Evolutionary conservation across 768 basidiomycete species (phyloP).

Genomic region (Xerocomellus chrysenteron): DNA sequence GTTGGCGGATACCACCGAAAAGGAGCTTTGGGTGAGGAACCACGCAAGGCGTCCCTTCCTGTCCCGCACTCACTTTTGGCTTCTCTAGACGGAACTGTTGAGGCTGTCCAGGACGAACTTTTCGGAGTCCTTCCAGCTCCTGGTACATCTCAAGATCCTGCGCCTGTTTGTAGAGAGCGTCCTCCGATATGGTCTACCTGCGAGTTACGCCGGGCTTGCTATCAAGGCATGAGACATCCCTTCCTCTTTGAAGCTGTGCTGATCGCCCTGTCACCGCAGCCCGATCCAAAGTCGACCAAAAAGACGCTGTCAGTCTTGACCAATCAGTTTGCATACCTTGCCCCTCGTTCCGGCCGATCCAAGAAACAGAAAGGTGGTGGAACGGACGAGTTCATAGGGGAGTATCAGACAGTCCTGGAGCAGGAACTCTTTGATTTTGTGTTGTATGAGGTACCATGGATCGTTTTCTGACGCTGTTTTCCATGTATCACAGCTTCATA

Average conservation of each 20-base stretch:
- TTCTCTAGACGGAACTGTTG: slow-evolving; percentile 79
- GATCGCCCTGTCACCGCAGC: slow-evolving; percentile 44
- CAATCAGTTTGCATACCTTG: slow-evolving; percentile 77
- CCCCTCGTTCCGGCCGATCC: slow-evolving; percentile 58
- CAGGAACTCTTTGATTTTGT: slow-evolving; percentile 97
- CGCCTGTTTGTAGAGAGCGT: slow-evolving; percentile 94
- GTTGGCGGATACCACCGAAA: slow-evolving; percentile 81
- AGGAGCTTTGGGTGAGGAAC: slow-evolving; percentile 89
- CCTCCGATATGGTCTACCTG: slow-evolving; percentile 91
- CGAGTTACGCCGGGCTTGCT: slow-evolving; percentile 79
- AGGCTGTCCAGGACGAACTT: slow-evolving; percentile 92
- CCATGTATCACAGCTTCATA: neutral
- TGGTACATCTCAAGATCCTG: slow-evolving; percentile 90
- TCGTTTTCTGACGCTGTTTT: slow-evolving; percentile 50
- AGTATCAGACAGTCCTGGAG: slow-evolving; percentile 91
- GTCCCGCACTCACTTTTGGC: neutral
- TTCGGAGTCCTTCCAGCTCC: slow-evolving; percentile 91
- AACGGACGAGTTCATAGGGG: slow-evolving; percentile 77
- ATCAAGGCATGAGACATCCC: slow-evolving; percentile 58
- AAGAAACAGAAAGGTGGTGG: slow-evolving; percentile 35
- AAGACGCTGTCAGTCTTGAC: slow-evolving; percentile 74
- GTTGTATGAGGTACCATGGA: slow-evolving; percentile 90
- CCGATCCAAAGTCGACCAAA: slow-evolving; percentile 81
- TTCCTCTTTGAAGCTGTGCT: neutral
- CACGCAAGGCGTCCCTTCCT: neutral